Conservation (phyloP, 1,284 basidiomycete species). For the Wolfiporia cocos region DNA sequence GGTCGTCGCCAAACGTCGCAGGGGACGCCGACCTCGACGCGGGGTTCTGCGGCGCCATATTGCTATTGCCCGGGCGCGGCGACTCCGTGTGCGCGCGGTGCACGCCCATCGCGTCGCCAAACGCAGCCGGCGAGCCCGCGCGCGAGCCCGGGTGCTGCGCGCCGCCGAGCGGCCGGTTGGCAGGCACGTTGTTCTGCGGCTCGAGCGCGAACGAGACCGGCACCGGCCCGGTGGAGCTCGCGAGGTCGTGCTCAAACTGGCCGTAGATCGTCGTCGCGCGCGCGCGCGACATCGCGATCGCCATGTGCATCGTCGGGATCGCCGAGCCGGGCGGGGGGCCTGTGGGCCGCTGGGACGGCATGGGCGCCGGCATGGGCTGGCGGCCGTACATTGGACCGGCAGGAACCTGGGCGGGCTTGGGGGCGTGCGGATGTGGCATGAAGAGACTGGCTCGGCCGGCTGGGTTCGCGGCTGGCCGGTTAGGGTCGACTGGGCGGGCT, state of each 20-base stretch:
- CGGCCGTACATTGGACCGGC: constrained; percentile 59
- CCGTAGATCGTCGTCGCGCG: constrained; percentile 56
- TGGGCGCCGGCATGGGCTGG: constrained; percentile 12
- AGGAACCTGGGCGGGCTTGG: constrained; percentile 41
- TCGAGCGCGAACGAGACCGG: constrained; percentile 59
- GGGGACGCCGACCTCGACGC: background rate
- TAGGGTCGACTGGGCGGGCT: constrained; percentile 16
- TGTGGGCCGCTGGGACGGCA: constrained; percentile 5
- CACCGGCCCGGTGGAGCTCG: constrained; percentile 50
- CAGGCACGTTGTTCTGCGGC: constrained; percentile 36
- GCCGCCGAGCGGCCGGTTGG: constrained; percentile 16
- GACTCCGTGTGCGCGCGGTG: background rate
- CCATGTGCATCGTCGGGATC: constrained; percentile 28
- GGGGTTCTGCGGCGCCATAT: constrained; percentile 26
- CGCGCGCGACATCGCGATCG: constrained; percentile 17
- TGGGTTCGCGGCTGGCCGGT: constrained; percentile 6
- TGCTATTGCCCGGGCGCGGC: constrained; percentile 12
- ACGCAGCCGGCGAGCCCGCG: background rate
- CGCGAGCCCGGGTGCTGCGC: constrained; percentile 43
- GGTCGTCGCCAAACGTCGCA: background rate
- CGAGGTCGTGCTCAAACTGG: constrained; percentile 48
- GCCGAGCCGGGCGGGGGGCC: constrained; percentile 22
- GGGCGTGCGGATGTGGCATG: constrained; percentile 69
- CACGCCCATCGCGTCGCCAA: background rate
- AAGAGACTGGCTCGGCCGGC: constrained; percentile 44